phyloP scores from a whole-genome alignment of 2,329 filamentous ascomycete genomes.

The Sporothrix sp. region DNA sequence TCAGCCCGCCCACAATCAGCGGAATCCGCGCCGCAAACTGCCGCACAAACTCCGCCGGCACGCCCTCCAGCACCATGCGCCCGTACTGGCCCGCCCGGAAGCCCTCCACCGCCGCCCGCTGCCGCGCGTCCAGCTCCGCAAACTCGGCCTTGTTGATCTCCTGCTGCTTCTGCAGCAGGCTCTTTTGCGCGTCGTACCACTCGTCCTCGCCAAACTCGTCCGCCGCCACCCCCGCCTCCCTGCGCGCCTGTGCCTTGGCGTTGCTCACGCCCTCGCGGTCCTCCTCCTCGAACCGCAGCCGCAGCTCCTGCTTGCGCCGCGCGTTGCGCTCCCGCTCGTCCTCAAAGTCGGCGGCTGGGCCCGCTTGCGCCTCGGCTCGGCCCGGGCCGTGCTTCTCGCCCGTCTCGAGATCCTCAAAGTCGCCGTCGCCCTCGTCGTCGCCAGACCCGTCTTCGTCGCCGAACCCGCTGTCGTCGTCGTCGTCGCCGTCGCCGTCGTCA shows the following conservation, averaged over 20 bases:
- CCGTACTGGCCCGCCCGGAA: constrained; percentile 89
- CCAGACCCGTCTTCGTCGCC: constrained; percentile 38
- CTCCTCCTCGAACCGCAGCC: constrained; percentile 91
- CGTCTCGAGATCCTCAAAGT: constrained; percentile 77
- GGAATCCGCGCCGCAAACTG: constrained; percentile 76
- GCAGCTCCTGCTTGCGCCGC: constrained; percentile 85
- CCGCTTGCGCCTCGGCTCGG: constrained; percentile 37
- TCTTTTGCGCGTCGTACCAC: constrained; percentile 97
- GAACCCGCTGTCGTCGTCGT: constrained; percentile 37
- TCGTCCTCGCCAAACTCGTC: constrained; percentile 94
- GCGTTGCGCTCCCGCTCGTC: constrained; percentile 88
- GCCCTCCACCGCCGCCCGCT: constrained; percentile 77
- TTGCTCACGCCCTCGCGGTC: constrained; percentile 93
- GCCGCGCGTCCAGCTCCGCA: constrained; percentile 72
- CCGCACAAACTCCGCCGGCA: constrained; percentile 81
- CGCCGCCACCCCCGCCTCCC: constrained; percentile 48
- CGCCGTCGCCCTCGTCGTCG: constrained; percentile 65
- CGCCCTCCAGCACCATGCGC: constrained; percentile 77
- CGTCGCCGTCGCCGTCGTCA: constrained; percentile 52
- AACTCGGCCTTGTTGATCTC: constrained; percentile 96
- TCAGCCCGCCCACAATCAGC: constrained; percentile 82
- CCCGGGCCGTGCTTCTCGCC: constrained; percentile 48
- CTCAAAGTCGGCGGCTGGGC: constrained; percentile 81
- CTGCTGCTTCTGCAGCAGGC: constrained; percentile 85
- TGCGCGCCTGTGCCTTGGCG: constrained; percentile 68